phyloP scores from a whole-genome alignment of 2,329 filamentous ascomycete genomes.

The Beauveria pseudobassiana region DNA sequence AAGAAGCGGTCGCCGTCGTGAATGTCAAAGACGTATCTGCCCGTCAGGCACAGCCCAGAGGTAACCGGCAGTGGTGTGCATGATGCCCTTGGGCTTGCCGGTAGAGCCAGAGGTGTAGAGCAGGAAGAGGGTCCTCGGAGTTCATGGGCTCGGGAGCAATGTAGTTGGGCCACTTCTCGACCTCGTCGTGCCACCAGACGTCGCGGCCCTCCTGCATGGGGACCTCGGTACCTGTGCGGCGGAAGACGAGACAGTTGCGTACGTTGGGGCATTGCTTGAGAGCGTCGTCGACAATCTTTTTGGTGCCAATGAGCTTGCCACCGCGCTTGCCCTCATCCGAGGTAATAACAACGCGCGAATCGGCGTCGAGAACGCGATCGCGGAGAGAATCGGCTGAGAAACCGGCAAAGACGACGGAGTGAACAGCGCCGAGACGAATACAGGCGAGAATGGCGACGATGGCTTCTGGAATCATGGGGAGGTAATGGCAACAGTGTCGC shows the following conservation, averaged over 20 bases:
- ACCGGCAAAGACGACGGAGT: slow-evolving; percentile 96
- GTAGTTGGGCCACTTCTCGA: slow-evolving; percentile 93
- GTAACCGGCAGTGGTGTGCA: slow-evolving; percentile 96
- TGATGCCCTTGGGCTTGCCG: slow-evolving; percentile 96
- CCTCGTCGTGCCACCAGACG: slow-evolving; percentile 97
- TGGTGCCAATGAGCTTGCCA: slow-evolving; percentile 93
- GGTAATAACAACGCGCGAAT: slow-evolving; percentile 91
- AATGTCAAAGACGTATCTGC: slow-evolving; percentile 98
- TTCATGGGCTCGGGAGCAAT: slow-evolving; percentile 81
- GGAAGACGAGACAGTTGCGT: slow-evolving; percentile 79
- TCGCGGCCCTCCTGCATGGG: slow-evolving; percentile 87
- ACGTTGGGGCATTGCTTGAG: slow-evolving; percentile 93
- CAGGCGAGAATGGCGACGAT: slow-evolving; percentile 87
- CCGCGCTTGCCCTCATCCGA: slow-evolving; percentile 96
- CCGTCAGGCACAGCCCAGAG: slow-evolving; percentile 92
- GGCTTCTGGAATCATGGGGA: slow-evolving; percentile 98
- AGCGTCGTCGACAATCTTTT: slow-evolving; percentile 98
- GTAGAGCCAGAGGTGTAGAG: slow-evolving; percentile 98
- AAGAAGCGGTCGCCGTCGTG: slow-evolving; percentile 92
- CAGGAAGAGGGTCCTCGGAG: slow-evolving; percentile 90
- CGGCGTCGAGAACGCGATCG: slow-evolving; percentile 86
- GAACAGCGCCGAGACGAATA: slow-evolving; percentile 84
- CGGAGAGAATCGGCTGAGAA: slow-evolving; percentile 95
- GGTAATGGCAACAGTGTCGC: slow-evolving; percentile 95
- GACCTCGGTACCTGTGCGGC: slow-evolving; percentile 88